phyloP scores from a whole-genome alignment of 2,329 filamentous ascomycete species.

The Penicillium palitans region DNA sequence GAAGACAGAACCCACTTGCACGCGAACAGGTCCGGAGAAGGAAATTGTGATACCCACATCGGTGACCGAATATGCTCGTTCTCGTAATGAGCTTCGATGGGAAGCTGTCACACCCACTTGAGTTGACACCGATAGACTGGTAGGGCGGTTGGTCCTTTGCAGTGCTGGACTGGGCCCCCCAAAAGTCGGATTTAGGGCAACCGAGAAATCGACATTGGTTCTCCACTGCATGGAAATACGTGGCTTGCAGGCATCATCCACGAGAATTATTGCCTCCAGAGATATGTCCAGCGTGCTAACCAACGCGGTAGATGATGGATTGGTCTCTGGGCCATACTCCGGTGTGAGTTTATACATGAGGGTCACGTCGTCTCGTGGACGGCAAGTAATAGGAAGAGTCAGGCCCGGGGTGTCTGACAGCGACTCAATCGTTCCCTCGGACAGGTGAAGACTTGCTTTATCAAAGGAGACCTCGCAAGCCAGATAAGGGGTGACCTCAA shows the following conservation, averaged over 20 bases:
- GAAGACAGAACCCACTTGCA: conserved; percentile 55
- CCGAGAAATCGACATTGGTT: conserved; percentile 51
- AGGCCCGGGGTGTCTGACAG: conserved; percentile 41
- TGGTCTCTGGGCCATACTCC: conserved; percentile 38
- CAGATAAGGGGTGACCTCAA: conserved; percentile 57
- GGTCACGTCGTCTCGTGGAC: conserved; percentile 58
- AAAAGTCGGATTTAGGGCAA: conserved; percentile 49
- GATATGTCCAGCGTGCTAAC: conserved; percentile 49
- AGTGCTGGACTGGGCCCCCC: conserved; percentile 48
- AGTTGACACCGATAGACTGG: conserved; percentile 43
- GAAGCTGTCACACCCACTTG: conserved; percentile 21
- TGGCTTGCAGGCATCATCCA: conserved; percentile 45
- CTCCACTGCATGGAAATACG: conserved; percentile 51
- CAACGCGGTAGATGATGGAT: conserved; percentile 39
- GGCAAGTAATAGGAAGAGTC: conserved; percentile 43
- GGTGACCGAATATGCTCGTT: conserved; percentile 41
- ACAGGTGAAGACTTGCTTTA: conserved; percentile 48
- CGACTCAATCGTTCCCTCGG: conserved; percentile 50
- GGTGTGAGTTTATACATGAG: conserved; percentile 56
- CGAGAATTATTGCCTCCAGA: conserved; percentile 44
- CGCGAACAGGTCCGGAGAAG: conserved; percentile 53
- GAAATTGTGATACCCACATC: conserved; percentile 56
- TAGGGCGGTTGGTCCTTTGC: conserved; percentile 48
- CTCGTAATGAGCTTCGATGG: conserved; percentile 38
- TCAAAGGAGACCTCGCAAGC: conserved; percentile 53